Base-by-base conservation (phyloP, 192 early-diverging fungal species). In the Funneliformis geosporum region DNA sequence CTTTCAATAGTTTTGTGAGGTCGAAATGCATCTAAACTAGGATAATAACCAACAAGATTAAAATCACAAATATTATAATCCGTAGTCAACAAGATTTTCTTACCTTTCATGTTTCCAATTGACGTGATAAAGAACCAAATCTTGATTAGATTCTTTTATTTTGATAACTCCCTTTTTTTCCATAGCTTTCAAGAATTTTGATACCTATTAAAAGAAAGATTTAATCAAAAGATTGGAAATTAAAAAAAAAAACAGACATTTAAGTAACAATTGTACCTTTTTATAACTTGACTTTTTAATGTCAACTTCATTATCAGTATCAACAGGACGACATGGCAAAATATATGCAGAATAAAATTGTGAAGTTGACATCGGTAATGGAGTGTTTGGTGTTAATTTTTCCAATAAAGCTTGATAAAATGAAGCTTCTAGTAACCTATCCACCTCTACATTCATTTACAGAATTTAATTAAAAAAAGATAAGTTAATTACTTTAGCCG, bases 261-360 rank as follows among this genome's bases (percentile, higher is more conserved):
- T n/a, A n/a, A n/a, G n/a, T n/a, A n/a, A n/a, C n/a, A n/a, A n/a
- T n/a, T 23, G 11, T 50, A 72, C 70, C 11, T 97, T 96, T 83
- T 98, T 98, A 86, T 90, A 93, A 39, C 87, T 88, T 7, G 95
- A 95, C 68, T 92, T 90, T 83, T 95, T 95, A 38, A 98, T 88
- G 71, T 98, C 96, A 10, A 96, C 81, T 42, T 88, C 87, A 2
- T 81, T 80, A 33, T 84, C 84, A 0, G 74, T 79, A 8, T 86
- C 92, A 1, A 38, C 69, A 4, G 93, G 92, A 39, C 90, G 85
- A 76, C 89, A 89, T 16, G 93, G 90, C 7, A 94, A 81, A 80
- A 98, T 89, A 80, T 95, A 92, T 0, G 83, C 84, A 12, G 94
- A 92, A 79, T 93, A 96, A 9, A 98, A 80, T 12, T 89, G 88